phyloP scores from a whole-genome alignment of 495 filamentous ascomycete genomes.

The Cercophora scortea region DNA sequence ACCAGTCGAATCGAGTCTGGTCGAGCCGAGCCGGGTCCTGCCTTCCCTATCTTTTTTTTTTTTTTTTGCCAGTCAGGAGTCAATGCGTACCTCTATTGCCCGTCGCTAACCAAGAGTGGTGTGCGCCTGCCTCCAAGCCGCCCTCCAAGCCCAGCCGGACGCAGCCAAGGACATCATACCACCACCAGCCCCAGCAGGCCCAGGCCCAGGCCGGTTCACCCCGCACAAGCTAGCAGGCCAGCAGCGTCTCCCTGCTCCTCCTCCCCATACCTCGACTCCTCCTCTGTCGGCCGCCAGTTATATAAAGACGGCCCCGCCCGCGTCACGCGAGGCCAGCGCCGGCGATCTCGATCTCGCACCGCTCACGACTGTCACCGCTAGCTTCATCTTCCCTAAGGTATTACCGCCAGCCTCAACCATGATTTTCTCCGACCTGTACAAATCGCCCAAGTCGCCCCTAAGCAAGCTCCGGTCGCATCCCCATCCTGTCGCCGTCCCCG shows the following conservation, averaged over 20 bases:
- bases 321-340: slow-evolving; percentile 10
- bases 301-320: slow-evolving; percentile 14
- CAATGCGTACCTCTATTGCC: no score
- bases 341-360: slow-evolving; percentile 6
- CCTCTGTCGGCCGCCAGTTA: slow-evolving; percentile 1
- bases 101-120: no score
- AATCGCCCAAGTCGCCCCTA: slow-evolving; percentile 28
- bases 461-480: slow-evolving; percentile 32
- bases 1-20: no score
- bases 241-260: slow-evolving; percentile 1
- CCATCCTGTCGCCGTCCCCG: slow-evolving; percentile 10
- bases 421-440: slow-evolving; percentile 33
- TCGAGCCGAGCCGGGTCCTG: not conserved
- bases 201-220: slow-evolving; percentile 1
- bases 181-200: not conserved
- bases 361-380: slow-evolving; percentile 2
- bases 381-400: no score
- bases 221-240: slow-evolving; percentile 14
- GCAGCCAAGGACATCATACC: not conserved
- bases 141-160: no score
- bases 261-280: slow-evolving; percentile 3
- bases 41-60: not conserved
- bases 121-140: no score
- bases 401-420: slow-evolving; percentile 8
- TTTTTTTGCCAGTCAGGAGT: not conserved